Evolutionary conservation across 2,329 filamentous ascomycete species (phyloP), one percentile per base, ranked within the genome.

Genomic region (Aspergillus viridinutans): DNA sequence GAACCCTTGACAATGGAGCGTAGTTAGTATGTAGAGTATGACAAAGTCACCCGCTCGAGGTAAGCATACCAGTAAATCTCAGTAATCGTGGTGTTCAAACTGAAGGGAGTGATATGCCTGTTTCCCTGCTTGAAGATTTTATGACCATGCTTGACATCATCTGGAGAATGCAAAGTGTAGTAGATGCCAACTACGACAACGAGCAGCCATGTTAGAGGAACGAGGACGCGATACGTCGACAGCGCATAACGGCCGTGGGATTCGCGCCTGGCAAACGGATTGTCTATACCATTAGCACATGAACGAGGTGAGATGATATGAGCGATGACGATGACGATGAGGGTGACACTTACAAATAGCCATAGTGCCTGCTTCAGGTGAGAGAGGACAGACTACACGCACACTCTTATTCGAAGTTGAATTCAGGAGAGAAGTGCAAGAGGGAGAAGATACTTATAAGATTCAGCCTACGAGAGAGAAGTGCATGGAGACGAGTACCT

Each of bases 81-180:
- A 1, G 79, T 80, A 52, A 85, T 78, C 59, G 81, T 71, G 32
- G 82, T 79, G 75, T 89, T 92, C 75, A 92, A 81, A 49, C 86
- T 85, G 73, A 95, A 96, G 8, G 88, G 88, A 7, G 89, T 92
- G 38, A 76, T 80, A 64, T 85, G 83, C 53, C 79, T 76, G 56
- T 80, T 76, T 70, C 92, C 92, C 75, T 90, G 86, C 55, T 84
- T 84, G 87, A 88, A 93, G 71, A 96, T 90, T 58, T 83, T 86
- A 61, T 82, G 81, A 58, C 83, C 81, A 60, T 81, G 76, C 62
- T 78, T 72, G 63, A 85, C 85, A 74, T 90, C 86, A 53, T 82
- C 76, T 1, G 90, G 89, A 14, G 77, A 74, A 63, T 86, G 75
- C 72, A 88, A 75, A 50, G 84, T 84, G 74, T 94, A 95, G 79